These are phyloP conservation scores for Vitis rotundifolia DNA, from an alignment of 164 flowering plant species.

Conservation along the genomic window DNA sequence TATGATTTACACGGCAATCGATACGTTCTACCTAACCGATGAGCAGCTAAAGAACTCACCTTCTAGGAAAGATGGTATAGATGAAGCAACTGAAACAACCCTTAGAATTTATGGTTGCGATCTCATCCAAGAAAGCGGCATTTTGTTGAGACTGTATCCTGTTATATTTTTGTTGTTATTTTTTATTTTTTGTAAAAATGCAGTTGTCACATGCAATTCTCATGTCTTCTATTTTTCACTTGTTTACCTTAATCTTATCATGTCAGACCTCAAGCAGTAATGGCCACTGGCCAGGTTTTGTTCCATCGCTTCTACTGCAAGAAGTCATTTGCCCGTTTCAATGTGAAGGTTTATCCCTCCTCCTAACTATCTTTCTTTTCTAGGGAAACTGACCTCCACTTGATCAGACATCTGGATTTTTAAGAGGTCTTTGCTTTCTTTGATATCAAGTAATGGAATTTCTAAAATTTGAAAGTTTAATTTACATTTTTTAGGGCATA, in stretches of 20 bases:
- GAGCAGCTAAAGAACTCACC: slow-evolving; percentile 78
- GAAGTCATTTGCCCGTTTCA: slow-evolving; percentile 90
- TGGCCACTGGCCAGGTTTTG: slow-evolving; percentile 96
- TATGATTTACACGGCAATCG: slow-evolving; percentile 92
- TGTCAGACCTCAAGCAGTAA: slow-evolving; percentile 89
- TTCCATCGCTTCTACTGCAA: slow-evolving; percentile 97
- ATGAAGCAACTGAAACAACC: slow-evolving; percentile 66
- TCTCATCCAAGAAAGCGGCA: slow-evolving; percentile 91
- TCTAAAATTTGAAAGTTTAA: neutral
- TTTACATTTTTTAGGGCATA: neutral
- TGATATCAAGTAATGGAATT: neutral
- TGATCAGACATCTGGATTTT: neutral
- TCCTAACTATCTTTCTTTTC: neutral
- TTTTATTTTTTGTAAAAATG: neutral
- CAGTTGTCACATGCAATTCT: neutral
- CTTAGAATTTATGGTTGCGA: slow-evolving; percentile 95
- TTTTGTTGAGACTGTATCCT: slow-evolving; percentile 76
- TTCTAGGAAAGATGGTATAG: slow-evolving; percentile 88
- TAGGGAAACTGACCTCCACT: neutral
- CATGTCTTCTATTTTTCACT: neutral
- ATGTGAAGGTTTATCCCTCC: slow-evolving; percentile 67
- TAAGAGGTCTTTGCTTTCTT: neutral
- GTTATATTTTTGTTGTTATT: neutral
- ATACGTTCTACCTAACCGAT: slow-evolving; percentile 80
- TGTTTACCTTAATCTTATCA: slow-evolving; percentile 18